Evolutionary conservation across 2,329 filamentous ascomycete genomes (phyloP), one percentile per base, ranked within the genome.

Genomic region (Aspergillus spinulosporus): DNA sequence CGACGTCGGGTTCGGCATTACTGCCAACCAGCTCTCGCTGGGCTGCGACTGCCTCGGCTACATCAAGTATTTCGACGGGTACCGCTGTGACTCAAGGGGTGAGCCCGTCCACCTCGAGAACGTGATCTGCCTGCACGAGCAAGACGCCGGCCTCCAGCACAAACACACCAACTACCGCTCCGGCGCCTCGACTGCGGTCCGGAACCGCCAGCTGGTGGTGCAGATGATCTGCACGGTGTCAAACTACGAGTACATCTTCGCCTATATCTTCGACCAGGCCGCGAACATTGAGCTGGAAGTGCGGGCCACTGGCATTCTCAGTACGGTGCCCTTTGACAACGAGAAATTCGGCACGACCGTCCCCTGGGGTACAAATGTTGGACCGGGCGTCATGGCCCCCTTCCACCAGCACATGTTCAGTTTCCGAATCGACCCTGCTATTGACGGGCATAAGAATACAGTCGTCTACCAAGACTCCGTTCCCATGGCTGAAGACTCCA

Each of bases 321-420:
- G 82, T 43, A 88, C 86, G 0, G 82, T 87, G 49, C 85, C 85
- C 1, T 85, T 88, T 60, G 86, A 88, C 59, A 75, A 77, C 48
- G 63, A 72, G n/a, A 81, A 85, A 0, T 49, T 43, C 54, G 85
- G 83, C 28, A 71, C 86, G 40, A 81, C 81, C 4, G 85, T 88
- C 0, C 84, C 85, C 2, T 88, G 83, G 76, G 87, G 86, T 34
- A 90, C 86, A 0, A 82, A 88, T 46, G 86, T 90, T 2, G 85
- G 87, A 52, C 86, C 86, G 0, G 86, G 86, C 36, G 86, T 88
- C 8, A 81, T 90, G 36, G 88, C 86, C 0, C 78, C 80, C 0
- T 84, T 88, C 71, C 89, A 92, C 66, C 89, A 92, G 68, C 89
- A 92, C 72, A 86, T 91, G 69, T 91, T 92, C 75, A 86, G 82